Evolutionary conservation across 208 protist genomes (phyloP), one percentile per base, ranked within the genome.

Genomic region (Angomonas ambiguus): DNA sequence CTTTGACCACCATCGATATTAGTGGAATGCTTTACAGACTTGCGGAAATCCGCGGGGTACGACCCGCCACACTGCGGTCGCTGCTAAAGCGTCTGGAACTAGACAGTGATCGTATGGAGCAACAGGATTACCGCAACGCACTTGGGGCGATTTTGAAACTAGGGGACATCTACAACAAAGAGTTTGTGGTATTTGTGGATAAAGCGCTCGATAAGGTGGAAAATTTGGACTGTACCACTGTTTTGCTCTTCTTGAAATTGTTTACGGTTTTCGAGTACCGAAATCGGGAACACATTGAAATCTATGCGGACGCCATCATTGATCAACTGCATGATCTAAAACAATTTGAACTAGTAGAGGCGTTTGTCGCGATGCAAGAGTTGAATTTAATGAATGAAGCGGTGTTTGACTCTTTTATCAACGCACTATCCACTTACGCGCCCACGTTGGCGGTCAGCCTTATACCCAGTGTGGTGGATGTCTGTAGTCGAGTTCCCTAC

Each of bases 251-350:
- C 58, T 59, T 95, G 51, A 71, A 74, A 13, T 76, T 78, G 53
- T 95, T 95, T 62, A 65, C 75, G 10, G 27, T 69, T 11, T 65
- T 92, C 51, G 65, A 86, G 45, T 95, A 92, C 72, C 66, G 32
- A 10, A 65, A 87, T 0, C 82, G 81, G 11, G 83, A 86, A 49
- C 90, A 95, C 65, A 55, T 95, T 8, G 90, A 95, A 41, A 93
- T 95, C 62, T 93, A 88, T 61, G 87, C 85, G 0, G 90, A 95
- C 64, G 87, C 90, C 2, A 67, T 95, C 6, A 77, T 95, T 22
- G 83, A 93, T 24, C 77, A 91, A 1, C 69, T 85, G 1, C 57
- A 24, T 31, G 87, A 95, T 55, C 74, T 95, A 10, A 65, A 67
- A 25, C 81, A 95, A 60, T 62, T 24, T 1, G 72, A 90, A 5